Percentiles rank a stretch among this genome's conserved stretches.
phyloP scores from a whole-genome alignment of 352 stramenopile species.

The Lagenidium giganteum region DNA sequence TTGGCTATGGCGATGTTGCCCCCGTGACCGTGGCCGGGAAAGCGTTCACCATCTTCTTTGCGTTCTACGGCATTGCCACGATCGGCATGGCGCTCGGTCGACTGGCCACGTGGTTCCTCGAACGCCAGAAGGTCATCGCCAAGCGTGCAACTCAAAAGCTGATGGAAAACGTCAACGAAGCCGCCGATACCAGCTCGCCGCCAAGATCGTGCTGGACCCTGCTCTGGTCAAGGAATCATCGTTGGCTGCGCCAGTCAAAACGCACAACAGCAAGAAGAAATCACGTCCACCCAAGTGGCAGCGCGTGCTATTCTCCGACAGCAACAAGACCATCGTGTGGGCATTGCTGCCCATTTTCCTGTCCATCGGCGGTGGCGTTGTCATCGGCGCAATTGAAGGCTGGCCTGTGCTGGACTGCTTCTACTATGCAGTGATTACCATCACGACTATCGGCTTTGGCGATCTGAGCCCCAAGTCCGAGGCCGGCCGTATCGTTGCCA shows the following conservation, averaged over 20 bases:
- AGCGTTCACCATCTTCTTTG: constrained; percentile 86
- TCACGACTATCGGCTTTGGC: constrained; percentile 88
- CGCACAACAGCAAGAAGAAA: constrained; percentile 1
- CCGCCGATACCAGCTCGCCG: constrained; percentile 14
- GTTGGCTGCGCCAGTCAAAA: constrained; percentile 10
- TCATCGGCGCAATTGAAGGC: constrained; percentile 52
- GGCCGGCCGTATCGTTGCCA: constrained; percentile 62
- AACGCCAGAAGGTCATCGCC: constrained; percentile 44
- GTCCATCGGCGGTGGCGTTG: constrained; percentile 43
- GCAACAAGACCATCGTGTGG: constrained; percentile 40
- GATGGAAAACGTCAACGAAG: constrained; percentile 39
- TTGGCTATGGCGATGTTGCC: constrained; percentile 83
- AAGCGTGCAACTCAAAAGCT: constrained; percentile 52
- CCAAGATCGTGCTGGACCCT: background rate
- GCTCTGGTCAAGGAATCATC: constrained; percentile 18
- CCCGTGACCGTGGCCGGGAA: constrained; percentile 50
- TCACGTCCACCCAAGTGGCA: constrained; percentile 22
- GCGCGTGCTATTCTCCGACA: constrained; percentile 36
- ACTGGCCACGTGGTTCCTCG: constrained; percentile 46
- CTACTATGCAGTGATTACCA: constrained; percentile 89
- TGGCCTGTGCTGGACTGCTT: constrained; percentile 82
- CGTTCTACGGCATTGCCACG: constrained; percentile 66
- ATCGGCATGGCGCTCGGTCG: constrained; percentile 61
- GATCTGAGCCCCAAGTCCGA: constrained; percentile 66
- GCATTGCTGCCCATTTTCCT: constrained; percentile 39